phyloP scores from a whole-genome alignment of 805 yeast species.

The Starmerella tilneyi region DNA sequence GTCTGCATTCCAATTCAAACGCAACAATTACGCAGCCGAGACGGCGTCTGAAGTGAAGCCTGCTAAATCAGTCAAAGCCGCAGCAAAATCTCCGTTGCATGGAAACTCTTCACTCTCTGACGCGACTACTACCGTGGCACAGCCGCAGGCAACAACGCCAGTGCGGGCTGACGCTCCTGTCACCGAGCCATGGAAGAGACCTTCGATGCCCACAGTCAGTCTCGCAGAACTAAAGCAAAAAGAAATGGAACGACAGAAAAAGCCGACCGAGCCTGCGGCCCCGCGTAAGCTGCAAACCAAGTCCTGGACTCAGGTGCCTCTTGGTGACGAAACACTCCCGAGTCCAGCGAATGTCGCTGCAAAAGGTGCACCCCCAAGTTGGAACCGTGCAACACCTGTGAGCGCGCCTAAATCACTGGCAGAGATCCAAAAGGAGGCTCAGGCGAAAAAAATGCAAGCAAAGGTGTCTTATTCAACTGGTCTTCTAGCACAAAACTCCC shows the following conservation, averaged over 20 bases:
- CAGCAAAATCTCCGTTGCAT: not conserved
- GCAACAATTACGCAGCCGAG: not conserved
- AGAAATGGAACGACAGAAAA: constrained; percentile 12
- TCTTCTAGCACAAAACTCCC: too few species aligned
- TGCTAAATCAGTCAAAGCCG: not conserved
- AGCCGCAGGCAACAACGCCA: constrained; percentile 6
- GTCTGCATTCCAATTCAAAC: not conserved
- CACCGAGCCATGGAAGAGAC: constrained; percentile 21
- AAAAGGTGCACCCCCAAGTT: constrained; percentile 14
- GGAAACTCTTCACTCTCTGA: too few species aligned
- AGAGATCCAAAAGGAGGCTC: constrained; percentile 33
- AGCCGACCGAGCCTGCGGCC: constrained; percentile 3
- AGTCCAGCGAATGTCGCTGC: not conserved
- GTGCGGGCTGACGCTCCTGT: constrained; percentile 14
- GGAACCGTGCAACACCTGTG: constrained; percentile 22
- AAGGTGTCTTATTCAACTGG: not conserved
- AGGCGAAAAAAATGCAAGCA: constrained; percentile 4
- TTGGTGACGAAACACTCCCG: not conserved
- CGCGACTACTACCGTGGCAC: too few species aligned
- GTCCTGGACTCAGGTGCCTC: constrained; percentile 8
- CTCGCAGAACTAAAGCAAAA: constrained; percentile 22
- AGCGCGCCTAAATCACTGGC: constrained; percentile 30
- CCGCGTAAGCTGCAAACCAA: constrained; percentile 5
- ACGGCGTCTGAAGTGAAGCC: not conserved
- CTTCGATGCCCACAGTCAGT: constrained; percentile 15